Evolutionary conservation across 345 rosid genomes (phyloP).

Genomic region (Bruguiera parviflora): DNA sequence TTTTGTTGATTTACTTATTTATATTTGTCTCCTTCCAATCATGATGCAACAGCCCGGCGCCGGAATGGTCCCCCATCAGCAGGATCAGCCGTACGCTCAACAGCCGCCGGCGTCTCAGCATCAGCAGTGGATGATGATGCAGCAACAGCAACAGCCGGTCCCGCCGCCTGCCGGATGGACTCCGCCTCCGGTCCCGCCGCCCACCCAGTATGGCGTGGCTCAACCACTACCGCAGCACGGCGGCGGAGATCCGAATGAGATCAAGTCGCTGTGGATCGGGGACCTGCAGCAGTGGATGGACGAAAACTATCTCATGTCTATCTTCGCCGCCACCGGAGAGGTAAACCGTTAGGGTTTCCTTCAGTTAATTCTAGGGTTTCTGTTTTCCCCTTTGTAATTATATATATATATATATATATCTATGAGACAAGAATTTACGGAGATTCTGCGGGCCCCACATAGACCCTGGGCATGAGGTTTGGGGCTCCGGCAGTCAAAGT

Average conservation of each 20-base stretch:
- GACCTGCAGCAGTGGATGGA: slow-evolving; percentile 96
- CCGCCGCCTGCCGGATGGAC: slow-evolving; percentile 75
- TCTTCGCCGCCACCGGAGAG: slow-evolving; percentile 63
- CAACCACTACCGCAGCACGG: slow-evolving; percentile 3
- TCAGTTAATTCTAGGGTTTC: not conserved
- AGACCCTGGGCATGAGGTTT: not conserved
- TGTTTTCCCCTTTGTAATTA: not conserved
- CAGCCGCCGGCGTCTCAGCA: slow-evolving; percentile 12
- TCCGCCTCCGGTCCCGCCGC: slow-evolving; percentile 67
- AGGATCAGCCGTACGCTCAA: slow-evolving; percentile 44
- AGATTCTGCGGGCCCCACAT: too few species aligned
- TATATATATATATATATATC: too few species aligned
- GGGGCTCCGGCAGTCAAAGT: not conserved
- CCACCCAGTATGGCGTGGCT: slow-evolving; percentile 36
- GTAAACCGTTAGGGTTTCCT: slow-evolving; percentile 26
- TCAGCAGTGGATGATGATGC: slow-evolving; percentile 64
- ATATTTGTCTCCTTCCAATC: too few species aligned
- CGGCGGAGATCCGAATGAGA: slow-evolving; percentile 33
- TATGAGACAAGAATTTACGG: too few species aligned
- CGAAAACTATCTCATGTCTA: slow-evolving; percentile 59
- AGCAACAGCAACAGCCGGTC: slow-evolving; percentile 50
- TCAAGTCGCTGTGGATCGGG: slow-evolving; percentile 91
- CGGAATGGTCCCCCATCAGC: slow-evolving; percentile 36
- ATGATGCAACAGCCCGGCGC: slow-evolving; percentile 86
- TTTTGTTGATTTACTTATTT: too few species aligned